These are phyloP conservation scores for Dysphania ambrosioides DNA, from an alignment of 148 eudicot genomes.

Conservation along the genomic window DNA sequence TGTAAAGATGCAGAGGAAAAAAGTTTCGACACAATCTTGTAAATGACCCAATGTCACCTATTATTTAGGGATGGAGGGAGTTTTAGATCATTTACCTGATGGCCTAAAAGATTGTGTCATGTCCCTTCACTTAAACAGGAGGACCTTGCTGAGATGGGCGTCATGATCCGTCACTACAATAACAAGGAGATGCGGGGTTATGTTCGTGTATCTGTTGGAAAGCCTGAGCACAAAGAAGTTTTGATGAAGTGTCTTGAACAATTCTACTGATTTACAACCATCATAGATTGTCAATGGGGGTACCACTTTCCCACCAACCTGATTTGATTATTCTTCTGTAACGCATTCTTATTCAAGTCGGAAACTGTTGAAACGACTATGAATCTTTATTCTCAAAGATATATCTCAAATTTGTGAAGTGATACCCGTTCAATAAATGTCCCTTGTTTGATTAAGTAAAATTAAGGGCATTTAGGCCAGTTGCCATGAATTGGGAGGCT, in stretches of 20 bases:
- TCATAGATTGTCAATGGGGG: constrained; percentile 7
- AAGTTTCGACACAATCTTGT: not conserved
- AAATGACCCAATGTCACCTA: not conserved
- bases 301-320: not conserved
- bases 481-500: constrained; percentile 57
- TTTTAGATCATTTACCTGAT: not conserved
- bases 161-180: constrained; percentile 94
- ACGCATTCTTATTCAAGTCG: not conserved
- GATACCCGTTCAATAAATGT: too few species aligned
- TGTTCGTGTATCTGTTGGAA: constrained; percentile 94
- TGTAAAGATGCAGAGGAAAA: not conserved
- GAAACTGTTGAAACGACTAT: constrained; percentile 3
- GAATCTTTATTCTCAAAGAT: not conserved
- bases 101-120: not conserved
- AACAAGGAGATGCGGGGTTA: constrained; percentile 74
- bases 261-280: constrained; percentile 30
- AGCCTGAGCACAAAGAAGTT: constrained; percentile 88
- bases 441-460: too few species aligned
- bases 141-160: constrained; percentile 87
- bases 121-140: constrained; percentile 45
- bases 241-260: constrained; percentile 62
- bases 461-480: constrained; percentile 62
- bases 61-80: not conserved
- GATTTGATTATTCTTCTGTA: not conserved
- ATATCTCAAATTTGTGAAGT: not conserved